phyloP scores from a whole-genome alignment of 1,284 basidiomycete genomes.

The Volvariella volvacea region DNA sequence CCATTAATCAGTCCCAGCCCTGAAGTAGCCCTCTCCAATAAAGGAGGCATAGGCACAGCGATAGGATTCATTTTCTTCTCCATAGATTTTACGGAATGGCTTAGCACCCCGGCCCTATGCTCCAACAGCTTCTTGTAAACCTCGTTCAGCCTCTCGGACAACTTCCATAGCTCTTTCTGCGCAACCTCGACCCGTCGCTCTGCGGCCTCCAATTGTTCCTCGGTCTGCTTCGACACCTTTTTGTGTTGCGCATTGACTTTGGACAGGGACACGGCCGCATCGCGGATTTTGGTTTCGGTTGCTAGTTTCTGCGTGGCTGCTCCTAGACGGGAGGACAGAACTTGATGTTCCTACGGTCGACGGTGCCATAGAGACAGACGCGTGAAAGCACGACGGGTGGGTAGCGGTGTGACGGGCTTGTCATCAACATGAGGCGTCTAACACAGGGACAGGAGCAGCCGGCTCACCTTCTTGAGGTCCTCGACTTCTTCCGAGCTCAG shows the following conservation, averaged over 20 bases:
- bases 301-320: constrained; percentile 64
- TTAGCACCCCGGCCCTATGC: constrained; percentile 74
- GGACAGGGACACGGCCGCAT: constrained; percentile 65
- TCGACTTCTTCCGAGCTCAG: constrained; percentile 85
- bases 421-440: no score
- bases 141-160: constrained; percentile 57
- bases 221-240: constrained; percentile 57
- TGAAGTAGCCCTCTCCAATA: no score
- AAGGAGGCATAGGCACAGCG: no score
- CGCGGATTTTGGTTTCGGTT: constrained; percentile 75
- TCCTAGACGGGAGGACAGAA: constrained; percentile 52
- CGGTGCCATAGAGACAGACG: constrained; percentile 1
- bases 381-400: no score
- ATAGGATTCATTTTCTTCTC: constrained; percentile 48
- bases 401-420: no score
- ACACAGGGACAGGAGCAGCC: not conserved
- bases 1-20: constrained; percentile 7
- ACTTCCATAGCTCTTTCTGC: constrained; percentile 62
- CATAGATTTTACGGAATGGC: constrained; percentile 57
- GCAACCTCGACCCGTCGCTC: constrained; percentile 59
- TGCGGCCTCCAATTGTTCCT: constrained; percentile 62
- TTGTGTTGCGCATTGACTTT: constrained; percentile 59
- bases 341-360: constrained; percentile 55
- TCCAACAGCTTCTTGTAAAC: constrained; percentile 59
- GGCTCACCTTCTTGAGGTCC: constrained; percentile 74